These are phyloP conservation scores for Ephemerocybe angulata DNA, from an alignment of 768 basidiomycete genomes.

Conservation along the genomic window DNA sequence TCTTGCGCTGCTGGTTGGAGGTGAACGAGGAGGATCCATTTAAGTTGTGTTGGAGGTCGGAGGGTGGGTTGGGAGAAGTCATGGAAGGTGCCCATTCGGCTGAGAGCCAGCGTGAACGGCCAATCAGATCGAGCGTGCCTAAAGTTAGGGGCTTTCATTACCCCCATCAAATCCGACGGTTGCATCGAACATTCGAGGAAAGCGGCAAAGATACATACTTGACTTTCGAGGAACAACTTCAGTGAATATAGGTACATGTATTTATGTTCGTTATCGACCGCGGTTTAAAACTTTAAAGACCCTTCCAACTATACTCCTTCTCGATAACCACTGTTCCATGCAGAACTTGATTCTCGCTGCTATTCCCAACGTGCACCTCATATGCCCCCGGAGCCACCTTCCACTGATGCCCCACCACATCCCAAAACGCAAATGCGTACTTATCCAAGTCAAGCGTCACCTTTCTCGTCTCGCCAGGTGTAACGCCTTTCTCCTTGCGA, in stretches of 20 bases:
- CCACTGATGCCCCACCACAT: conserved; percentile 44
- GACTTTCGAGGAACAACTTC: too few species aligned
- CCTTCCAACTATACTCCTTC: conserved; percentile 27
- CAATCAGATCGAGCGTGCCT: not conserved
- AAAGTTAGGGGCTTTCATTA: too few species aligned
- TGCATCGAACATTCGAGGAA: too few species aligned
- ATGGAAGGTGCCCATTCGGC: not conserved
- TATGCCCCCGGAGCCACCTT: conserved; percentile 49
- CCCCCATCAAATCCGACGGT: too few species aligned
- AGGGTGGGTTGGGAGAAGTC: not conserved
- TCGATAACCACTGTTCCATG: conserved; percentile 19
- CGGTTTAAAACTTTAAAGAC: conserved; percentile 18
- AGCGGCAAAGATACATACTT: too few species aligned
- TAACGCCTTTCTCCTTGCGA: conserved; percentile 51
- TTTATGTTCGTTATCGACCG: not conserved
- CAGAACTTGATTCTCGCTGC: conserved; percentile 28
- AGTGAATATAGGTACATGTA: not conserved
- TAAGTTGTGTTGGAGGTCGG: not conserved
- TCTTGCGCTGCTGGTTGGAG: conserved; percentile 11
- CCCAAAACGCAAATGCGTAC: conserved; percentile 68
- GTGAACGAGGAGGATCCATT: not conserved
- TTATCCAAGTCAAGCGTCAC: conserved; percentile 55
- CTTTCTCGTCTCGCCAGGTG: conserved; percentile 38
- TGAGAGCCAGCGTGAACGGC: not conserved
- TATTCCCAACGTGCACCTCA: conserved; percentile 43